Conservation (phyloP, 345 rosid species). For the Odontarrhena argentea region DNA sequence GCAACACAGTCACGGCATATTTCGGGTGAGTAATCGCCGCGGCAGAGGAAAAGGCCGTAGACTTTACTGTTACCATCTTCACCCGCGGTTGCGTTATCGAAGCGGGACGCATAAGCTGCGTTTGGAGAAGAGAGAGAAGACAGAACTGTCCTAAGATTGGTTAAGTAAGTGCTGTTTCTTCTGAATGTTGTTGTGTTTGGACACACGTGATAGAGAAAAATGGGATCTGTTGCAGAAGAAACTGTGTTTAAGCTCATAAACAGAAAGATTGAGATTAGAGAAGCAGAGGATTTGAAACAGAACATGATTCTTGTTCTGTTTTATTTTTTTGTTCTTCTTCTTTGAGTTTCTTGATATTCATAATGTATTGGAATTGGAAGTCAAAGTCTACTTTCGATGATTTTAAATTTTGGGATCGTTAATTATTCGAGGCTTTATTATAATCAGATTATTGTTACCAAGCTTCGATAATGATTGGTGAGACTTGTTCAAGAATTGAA, state of each 20-base stretch:
- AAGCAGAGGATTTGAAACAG: constrained; percentile 33
- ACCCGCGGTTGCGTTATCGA: constrained; percentile 49
- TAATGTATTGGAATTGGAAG: not conserved
- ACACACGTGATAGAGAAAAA: constrained; percentile 36
- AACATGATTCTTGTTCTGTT: constrained; percentile 7
- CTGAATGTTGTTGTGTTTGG: constrained; percentile 41
- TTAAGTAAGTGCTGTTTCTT: constrained; percentile 43
- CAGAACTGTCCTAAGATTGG: constrained; percentile 47
- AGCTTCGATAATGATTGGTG: not conserved
- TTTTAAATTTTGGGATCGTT: not conserved
- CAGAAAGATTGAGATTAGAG: constrained; percentile 11
- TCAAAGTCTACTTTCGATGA: not conserved
- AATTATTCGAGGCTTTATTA: not conserved
- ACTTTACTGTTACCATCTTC: constrained; percentile 20
- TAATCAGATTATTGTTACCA: not conserved
- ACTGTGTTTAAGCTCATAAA: constrained; percentile 25
- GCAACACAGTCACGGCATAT: constrained; percentile 45
- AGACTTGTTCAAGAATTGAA: constrained; percentile 19
- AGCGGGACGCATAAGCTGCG: constrained; percentile 36
- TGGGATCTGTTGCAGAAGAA: constrained; percentile 40
- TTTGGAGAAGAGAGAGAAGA: constrained; percentile 42
- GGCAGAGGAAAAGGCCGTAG: constrained; percentile 52
- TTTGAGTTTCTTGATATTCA: constrained; percentile 24
- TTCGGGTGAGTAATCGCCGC: constrained; percentile 35
- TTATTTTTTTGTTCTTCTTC: not conserved